phyloP scores from a whole-genome alignment of 768 basidiomycete genomes.

The Lentinus brumalis region DNA sequence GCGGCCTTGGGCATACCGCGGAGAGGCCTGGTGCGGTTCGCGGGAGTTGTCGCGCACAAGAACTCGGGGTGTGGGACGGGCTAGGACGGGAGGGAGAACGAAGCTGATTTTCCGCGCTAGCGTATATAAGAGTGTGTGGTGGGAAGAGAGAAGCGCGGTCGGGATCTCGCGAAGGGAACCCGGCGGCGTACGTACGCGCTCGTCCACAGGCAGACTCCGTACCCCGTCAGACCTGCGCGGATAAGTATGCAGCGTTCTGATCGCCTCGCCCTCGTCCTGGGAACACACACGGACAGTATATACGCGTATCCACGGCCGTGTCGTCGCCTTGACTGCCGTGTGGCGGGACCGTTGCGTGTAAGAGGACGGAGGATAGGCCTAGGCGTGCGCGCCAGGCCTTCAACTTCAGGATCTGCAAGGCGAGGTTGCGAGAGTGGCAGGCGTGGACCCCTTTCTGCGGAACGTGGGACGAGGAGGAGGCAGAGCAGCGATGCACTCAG shows the following conservation, averaged over 20 bases:
- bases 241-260: too few relatives aligned
- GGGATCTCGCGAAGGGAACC: constrained; percentile 15
- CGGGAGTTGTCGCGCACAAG: background rate
- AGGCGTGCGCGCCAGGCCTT: background rate
- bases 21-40: background rate
- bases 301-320: background rate
- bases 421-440: too few relatives aligned
- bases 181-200: constrained; percentile 11
- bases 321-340: background rate
- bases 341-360: background rate
- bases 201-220: background rate
- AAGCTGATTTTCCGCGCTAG: constrained; percentile 6
- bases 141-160: constrained; percentile 14
- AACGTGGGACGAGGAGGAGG: too few relatives aligned
- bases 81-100: constrained; percentile 2
- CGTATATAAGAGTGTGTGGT: constrained; percentile 13
- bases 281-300: background rate
- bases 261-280: background rate
- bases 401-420: too few relatives aligned
- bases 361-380: background rate
- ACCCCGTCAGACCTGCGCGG: too few relatives aligned
- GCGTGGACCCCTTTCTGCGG: too few relatives aligned
- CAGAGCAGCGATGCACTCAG: too few relatives aligned
- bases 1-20: constrained; percentile 68
- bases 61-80: background rate